A percentile compares a stretch with the other conserved stretches of the same genome.
phyloP scores from a whole-genome alignment of 106 monocot genomes.

The Dendrobium officinale region DNA sequence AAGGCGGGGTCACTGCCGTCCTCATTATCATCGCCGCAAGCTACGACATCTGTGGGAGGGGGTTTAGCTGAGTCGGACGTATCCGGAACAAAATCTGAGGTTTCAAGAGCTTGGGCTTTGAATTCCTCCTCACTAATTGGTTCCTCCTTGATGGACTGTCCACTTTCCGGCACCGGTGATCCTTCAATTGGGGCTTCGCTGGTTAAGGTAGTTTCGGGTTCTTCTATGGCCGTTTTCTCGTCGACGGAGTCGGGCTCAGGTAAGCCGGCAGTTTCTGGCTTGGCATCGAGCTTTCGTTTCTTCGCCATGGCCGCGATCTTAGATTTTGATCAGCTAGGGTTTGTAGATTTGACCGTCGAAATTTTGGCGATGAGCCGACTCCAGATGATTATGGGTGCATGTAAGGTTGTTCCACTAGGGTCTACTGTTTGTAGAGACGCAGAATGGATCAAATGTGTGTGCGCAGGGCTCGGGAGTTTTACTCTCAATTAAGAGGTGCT shows the following conservation, averaged over 20 bases:
- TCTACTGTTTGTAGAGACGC: too few relatives aligned
- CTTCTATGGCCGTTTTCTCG: constrained; percentile 2
- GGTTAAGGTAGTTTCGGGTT: background rate
- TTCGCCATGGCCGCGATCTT: constrained; percentile 25
- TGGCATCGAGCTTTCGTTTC: constrained; percentile 22
- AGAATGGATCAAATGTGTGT: too few relatives aligned
- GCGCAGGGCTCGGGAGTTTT: too few relatives aligned
- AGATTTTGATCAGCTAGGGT: background rate
- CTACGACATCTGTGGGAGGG: background rate
- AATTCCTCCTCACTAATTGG: constrained; percentile 1
- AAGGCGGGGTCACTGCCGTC: constrained; percentile 30
- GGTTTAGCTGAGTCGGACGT: background rate
- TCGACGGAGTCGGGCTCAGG: background rate
- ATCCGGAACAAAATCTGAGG: background rate
- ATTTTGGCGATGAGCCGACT: too few relatives aligned
- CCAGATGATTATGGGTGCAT: too few relatives aligned
- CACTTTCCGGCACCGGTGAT: background rate
- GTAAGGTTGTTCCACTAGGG: too few relatives aligned
- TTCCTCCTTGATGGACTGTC: background rate
- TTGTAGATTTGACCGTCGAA: background rate
- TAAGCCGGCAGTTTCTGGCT: background rate
- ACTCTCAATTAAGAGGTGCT: too few relatives aligned
- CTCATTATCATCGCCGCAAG: constrained; percentile 6
- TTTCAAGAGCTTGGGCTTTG: background rate
- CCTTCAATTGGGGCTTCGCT: background rate